Evolutionary conservation across 140 eudicot genomes (phyloP), one percentile per base, ranked within the genome.

Genomic region (Stevia rebaudiana): DNA sequence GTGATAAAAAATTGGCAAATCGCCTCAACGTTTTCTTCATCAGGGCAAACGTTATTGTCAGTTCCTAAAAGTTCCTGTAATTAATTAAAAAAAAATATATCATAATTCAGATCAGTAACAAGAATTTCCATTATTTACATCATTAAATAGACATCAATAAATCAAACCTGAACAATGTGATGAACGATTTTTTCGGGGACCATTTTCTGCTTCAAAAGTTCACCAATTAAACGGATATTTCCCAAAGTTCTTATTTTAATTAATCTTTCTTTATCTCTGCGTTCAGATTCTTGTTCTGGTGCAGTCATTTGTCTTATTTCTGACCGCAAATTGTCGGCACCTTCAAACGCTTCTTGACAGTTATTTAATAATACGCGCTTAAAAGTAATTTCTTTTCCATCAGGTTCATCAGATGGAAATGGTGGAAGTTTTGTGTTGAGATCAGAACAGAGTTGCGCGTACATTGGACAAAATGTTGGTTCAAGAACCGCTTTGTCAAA

Each of bases 391-490:
- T 74, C 86, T 53, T 82, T 94, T 0, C 94, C 97, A 36, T 86
- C 97, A 24, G 90, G 95, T 72, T 85, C 90, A 16, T 94, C 97
- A 5, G 97, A 77, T 44, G 95, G 97, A 66, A 81, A 94, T 18
- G 86, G 80, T 48, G 99, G 99, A 2, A 94, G 94, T 64, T 88
- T 88, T 44, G 48, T 81, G 25, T 94, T 94, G 8, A 94, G 90
- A 75, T 94, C 94, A 0, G 95, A 94, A 63, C 99, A 94, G 56
- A 94, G 79, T 65, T 79, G 81, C 0, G 97, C 99, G 69, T 94
- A 94, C 99, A 94, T 94, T 3, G 95, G 97, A 73, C 99, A 94
- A 69, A 94, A 88, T 0, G 99, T 94, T 8, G 99, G 99, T 73
- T 88, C 97, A 24, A 85, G 78, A 25, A 94, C 90, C 11, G 99